A percentile compares a stretch with the other conserved stretches of the same genome.
These are phyloP conservation scores for Russula olivacea DNA, from an alignment of 768 basidiomycete genomes.

Conservation along the genomic window DNA sequence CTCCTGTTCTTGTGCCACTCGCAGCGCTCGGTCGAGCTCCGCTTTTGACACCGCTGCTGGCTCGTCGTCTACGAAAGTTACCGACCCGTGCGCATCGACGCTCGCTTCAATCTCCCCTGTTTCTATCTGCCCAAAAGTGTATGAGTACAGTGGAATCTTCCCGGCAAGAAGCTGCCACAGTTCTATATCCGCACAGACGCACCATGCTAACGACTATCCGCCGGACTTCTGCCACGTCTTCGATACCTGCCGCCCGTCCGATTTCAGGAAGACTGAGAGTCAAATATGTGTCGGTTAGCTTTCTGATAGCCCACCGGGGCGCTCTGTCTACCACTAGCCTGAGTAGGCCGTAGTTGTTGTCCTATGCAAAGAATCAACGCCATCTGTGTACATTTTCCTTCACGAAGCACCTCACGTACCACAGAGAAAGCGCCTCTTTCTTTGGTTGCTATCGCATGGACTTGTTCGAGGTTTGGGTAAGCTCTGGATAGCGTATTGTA, in stretches of 20 bases:
- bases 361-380: slow-evolving; percentile 36
- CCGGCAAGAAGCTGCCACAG: neutral
- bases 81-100: slow-evolving; percentile 62
- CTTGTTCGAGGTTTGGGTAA: slow-evolving; percentile 53
- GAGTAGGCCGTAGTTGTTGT: slow-evolving; percentile 68
- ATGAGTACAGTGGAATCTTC: neutral
- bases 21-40: slow-evolving; percentile 56
- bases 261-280: slow-evolving; percentile 73
- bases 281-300: slow-evolving; percentile 76
- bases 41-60: slow-evolving; percentile 51
- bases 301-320: slow-evolving; percentile 72
- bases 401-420: slow-evolving; percentile 35
- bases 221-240: slow-evolving; percentile 49
- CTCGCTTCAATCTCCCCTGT: slow-evolving; percentile 61
- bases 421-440: slow-evolving; percentile 47
- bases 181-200: slow-evolving; percentile 20
- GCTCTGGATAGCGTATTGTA: slow-evolving; percentile 59
- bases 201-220: slow-evolving; percentile 71
- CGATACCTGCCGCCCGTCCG: slow-evolving; percentile 47
- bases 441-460: slow-evolving; percentile 48
- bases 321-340: slow-evolving; percentile 60
- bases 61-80: slow-evolving; percentile 63
- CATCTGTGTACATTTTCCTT: neutral
- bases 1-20: slow-evolving; percentile 51
- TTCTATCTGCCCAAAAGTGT: slow-evolving; percentile 51